These are phyloP conservation scores for Eragrostis tef DNA, from an alignment of 202 grass and related monocot species.

Conservation along the genomic window DNA sequence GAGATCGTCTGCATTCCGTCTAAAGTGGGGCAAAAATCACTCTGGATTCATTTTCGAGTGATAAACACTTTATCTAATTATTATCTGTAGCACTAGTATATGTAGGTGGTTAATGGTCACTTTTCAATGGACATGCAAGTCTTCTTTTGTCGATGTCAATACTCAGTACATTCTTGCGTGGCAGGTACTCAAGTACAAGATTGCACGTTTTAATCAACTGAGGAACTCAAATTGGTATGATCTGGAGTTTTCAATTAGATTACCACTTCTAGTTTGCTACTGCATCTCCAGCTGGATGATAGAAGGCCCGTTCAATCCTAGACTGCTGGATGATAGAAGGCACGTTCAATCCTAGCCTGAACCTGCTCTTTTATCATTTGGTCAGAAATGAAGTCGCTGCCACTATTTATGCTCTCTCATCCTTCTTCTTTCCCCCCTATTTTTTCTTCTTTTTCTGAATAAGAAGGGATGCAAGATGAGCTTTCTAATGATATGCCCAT, in stretches of 20 bases:
- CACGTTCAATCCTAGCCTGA: too few species aligned
- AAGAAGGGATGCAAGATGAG: background rate
- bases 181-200: background rate
- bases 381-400: too few species aligned
- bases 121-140: background rate
- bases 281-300: background rate
- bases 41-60: too few species aligned
- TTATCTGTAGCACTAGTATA: too few species aligned
- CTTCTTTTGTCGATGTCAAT: background rate
- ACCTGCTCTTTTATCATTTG: background rate
- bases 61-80: too few species aligned
- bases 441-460: background rate
- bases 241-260: background rate
- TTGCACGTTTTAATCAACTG: background rate
- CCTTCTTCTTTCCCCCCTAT: too few species aligned
- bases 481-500: background rate
- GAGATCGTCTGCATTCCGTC: background rate
- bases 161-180: background rate
- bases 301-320: background rate
- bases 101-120: background rate
- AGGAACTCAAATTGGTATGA: background rate
- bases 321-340: too few species aligned
- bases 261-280: conserved; percentile 20
- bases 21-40: too few species aligned
- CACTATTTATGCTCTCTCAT: background rate